Percentiles rank a stretch among this genome's conserved stretches.
These are phyloP conservation scores for Detonula confervacea DNA, from an alignment of 352 stramenopile genomes.

Conservation along the genomic window DNA sequence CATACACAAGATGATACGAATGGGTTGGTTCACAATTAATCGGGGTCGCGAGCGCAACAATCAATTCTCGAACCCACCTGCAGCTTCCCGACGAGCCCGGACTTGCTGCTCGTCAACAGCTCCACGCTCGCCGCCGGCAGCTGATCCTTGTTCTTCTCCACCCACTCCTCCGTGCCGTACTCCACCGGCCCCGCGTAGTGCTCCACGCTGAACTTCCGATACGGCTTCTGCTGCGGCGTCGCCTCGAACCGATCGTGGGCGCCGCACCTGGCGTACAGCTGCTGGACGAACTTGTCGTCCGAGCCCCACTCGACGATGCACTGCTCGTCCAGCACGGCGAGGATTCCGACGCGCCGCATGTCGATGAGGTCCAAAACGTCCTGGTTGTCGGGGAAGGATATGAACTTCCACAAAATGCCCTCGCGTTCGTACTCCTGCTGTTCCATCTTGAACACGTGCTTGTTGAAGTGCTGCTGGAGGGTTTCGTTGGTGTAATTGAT, in stretches of 20 bases:
- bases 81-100: slow-evolving; percentile 8
- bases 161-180: slow-evolving; percentile 93
- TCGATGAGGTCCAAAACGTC: slow-evolving; percentile 86
- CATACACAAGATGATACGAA: not conserved
- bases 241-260: slow-evolving; percentile 58
- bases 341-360: slow-evolving; percentile 72
- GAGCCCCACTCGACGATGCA: slow-evolving; percentile 78
- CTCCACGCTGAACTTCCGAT: slow-evolving; percentile 61
- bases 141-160: slow-evolving; percentile 96
- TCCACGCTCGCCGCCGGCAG: slow-evolving; percentile 30
- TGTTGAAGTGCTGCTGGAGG: slow-evolving; percentile 89
- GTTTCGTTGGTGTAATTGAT: slow-evolving; percentile 92
- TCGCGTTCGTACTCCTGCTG: slow-evolving; percentile 84
- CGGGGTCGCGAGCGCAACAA: no score
- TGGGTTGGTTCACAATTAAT: not conserved
- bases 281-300: slow-evolving; percentile 77
- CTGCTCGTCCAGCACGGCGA: slow-evolving; percentile 83
- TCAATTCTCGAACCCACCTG: not conserved
- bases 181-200: slow-evolving; percentile 94
- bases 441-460: slow-evolving; percentile 86
- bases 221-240: slow-evolving; percentile 24
- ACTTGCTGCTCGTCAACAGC: slow-evolving; percentile 35
- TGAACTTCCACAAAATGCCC: slow-evolving; percentile 80
- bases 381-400: slow-evolving; percentile 88
- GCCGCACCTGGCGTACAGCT: slow-evolving; percentile 51